Evolutionary conservation across 108 stramenopile genomes (phyloP), one percentile per base, ranked within the genome.

Genomic region (Schizochytrium sp.): DNA sequence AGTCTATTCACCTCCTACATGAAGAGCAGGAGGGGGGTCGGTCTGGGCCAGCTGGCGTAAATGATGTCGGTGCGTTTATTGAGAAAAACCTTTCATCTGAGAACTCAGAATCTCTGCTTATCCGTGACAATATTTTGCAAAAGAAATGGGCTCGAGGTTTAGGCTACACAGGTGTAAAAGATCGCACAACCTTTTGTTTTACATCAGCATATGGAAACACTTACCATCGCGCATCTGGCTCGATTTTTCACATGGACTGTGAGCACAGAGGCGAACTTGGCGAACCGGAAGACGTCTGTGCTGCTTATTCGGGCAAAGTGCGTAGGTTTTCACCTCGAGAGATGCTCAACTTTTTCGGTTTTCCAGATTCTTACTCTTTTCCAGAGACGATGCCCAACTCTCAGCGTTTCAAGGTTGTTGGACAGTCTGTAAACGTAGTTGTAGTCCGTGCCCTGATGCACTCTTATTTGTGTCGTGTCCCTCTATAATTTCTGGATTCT

Each of bases 81-180:
- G 3, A 83, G 5, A 7, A 12, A 7, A 12, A 83, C 76, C 50
- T 83, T n/a, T 2, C 10, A 5, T 1, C 50, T 12, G 76, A 7
- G 0, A 0, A 10, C 2, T 2, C 55, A 0, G 15, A 83, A 1
- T 47, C 8, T 0, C 76, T 83, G 28, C 8, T 83, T 17, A 1
- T 83, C 13, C 5, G 8, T 5, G 76, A 83, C 8, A 28, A 2
- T 55, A 40, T 55, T 10, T 28, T 83, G 28, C 47, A 83, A 53
- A 83, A 83, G 40, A 83, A 83, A 53, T 83, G 76, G 76, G 76
- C 76, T 17, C 76, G 53, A 7, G 76, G 76, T 13, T 53, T 83
- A 10, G 47, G 50, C 45, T 83, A 83, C 28, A 55, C 53, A 0
- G 76, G 76, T 2, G 3, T 55, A n/a, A n/a, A 83, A 17, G 76